Conservation (phyloP, 2,329 filamentous ascomycete species). For the Colletotrichum scovillei region DNA sequence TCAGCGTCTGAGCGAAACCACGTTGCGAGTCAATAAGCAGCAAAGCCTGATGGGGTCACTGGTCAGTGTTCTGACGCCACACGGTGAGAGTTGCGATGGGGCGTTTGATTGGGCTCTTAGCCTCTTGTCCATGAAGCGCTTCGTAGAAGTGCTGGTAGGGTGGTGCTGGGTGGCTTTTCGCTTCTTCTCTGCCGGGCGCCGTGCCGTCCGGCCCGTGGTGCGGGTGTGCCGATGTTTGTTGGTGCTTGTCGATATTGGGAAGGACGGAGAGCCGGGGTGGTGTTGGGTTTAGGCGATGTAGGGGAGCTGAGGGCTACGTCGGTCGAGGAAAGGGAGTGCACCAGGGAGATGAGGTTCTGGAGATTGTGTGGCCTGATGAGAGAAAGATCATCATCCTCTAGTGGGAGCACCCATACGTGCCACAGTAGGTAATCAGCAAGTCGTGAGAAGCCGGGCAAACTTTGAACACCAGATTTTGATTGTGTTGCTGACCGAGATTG, state of each 20-base stretch:
- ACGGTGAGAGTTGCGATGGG: background rate
- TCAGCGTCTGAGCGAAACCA: background rate
- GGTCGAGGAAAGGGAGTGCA: background rate
- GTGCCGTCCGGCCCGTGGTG: slow-evolving; percentile 10
- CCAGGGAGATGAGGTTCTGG: background rate
- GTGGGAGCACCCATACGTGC: no score
- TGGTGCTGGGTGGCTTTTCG: background rate
- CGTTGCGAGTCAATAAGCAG: background rate
- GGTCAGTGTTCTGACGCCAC: background rate
- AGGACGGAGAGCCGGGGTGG: background rate
- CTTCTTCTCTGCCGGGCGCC: background rate
- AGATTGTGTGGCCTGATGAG: background rate
- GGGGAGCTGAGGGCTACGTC: background rate
- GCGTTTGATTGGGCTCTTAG: background rate
- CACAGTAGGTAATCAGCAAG: background rate
- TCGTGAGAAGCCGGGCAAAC: background rate
- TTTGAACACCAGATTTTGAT: no score
- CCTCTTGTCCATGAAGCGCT: background rate
- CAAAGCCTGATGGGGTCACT: background rate
- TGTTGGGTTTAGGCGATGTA: background rate
- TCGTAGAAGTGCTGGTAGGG: background rate
- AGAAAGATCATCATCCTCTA: background rate
- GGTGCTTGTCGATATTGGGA: background rate
- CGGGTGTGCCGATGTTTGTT: background rate
- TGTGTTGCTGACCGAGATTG: background rate